phyloP scores from a whole-genome alignment of 371 early-diverging fungal genomes.

The Quaeritorhiza haematococci region DNA sequence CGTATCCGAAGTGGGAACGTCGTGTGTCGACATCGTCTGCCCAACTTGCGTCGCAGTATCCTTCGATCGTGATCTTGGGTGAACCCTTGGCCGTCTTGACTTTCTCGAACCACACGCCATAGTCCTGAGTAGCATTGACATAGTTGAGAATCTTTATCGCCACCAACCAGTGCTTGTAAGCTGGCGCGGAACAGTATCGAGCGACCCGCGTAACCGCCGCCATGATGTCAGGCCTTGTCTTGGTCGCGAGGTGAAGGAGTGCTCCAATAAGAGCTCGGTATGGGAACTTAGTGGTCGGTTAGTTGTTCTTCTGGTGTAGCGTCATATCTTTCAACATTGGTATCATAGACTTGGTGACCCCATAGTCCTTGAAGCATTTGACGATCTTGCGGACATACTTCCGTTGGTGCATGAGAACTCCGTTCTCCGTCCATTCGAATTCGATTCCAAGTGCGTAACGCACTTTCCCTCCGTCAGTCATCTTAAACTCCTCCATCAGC shows the following conservation, averaged over 20 bases:
- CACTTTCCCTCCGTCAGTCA: conserved; percentile 4
- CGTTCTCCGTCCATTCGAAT: neutral
- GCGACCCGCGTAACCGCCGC: conserved; percentile 10
- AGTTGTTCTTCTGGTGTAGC: too few species aligned
- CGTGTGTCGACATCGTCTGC: conserved; percentile 14
- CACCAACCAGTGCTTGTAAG: conserved; percentile 13
- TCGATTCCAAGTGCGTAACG: conserved; percentile 13
- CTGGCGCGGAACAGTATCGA: neutral
- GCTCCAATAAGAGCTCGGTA: conserved; percentile 7
- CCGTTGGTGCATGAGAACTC: conserved; percentile 2
- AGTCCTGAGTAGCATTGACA: conserved; percentile 16
- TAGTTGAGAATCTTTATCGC: conserved; percentile 15
- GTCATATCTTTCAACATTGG: too few species aligned
- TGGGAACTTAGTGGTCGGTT: too few species aligned
- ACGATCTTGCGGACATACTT: conserved; percentile 5
- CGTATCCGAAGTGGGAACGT: conserved; percentile 20
- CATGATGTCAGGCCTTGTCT: conserved; percentile 15
- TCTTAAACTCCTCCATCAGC: neutral
- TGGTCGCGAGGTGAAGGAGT: conserved; percentile 11
- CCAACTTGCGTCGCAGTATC: conserved; percentile 27
- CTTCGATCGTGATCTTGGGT: too few species aligned
- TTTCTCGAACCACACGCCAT: conserved; percentile 6
- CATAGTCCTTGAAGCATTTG: neutral
- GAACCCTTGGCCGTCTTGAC: conserved; percentile 4
- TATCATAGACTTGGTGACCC: neutral